phyloP scores from a whole-genome alignment of 1,284 basidiomycete genomes.

The Amylostereum areolatum region DNA sequence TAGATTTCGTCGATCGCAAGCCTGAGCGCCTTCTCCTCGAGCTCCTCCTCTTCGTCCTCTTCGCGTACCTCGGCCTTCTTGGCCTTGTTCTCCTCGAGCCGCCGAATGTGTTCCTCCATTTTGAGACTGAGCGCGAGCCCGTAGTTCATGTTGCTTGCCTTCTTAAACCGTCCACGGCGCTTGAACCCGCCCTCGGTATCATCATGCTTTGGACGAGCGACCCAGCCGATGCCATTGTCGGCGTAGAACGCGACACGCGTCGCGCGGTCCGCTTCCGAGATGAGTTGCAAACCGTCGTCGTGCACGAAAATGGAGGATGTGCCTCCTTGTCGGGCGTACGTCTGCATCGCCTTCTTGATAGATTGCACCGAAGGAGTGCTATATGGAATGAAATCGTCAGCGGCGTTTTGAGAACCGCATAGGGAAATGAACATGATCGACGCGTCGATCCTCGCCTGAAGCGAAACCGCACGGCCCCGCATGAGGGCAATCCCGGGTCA shows the following conservation, averaged over 20 bases:
- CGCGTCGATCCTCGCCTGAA: no score
- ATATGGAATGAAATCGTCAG: constrained; percentile 1
- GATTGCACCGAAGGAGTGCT: constrained; percentile 74
- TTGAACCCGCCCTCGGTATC: constrained; percentile 37
- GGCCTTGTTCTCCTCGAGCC: constrained; percentile 30
- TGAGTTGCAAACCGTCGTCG: constrained; percentile 59
- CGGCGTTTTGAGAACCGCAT: background rate
- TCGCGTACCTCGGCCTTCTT: constrained; percentile 23
- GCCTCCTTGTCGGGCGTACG: constrained; percentile 78
- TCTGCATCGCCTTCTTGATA: constrained; percentile 82
- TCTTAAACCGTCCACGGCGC: constrained; percentile 57
- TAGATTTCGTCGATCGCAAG: constrained; percentile 65
- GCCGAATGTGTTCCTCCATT: constrained; percentile 42
- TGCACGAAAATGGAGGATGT: constrained; percentile 72
- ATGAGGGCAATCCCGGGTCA: no score
- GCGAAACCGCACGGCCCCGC: no score
- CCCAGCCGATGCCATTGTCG: constrained; percentile 49
- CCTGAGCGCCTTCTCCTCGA: constrained; percentile 61
- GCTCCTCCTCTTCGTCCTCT: constrained; percentile 27
- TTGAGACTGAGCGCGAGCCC: constrained; percentile 43
- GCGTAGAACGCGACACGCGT: constrained; percentile 42
- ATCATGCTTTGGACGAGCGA: constrained; percentile 46
- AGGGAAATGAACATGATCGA: background rate
- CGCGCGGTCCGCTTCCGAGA: constrained; percentile 29
- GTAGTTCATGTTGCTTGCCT: constrained; percentile 57